A percentile compares a stretch with the other conserved stretches of the same genome.
Evolutionary conservation across 2,329 filamentous ascomycete species (phyloP).

Genomic region (Pseudogymnoascus verrucosus): DNA sequence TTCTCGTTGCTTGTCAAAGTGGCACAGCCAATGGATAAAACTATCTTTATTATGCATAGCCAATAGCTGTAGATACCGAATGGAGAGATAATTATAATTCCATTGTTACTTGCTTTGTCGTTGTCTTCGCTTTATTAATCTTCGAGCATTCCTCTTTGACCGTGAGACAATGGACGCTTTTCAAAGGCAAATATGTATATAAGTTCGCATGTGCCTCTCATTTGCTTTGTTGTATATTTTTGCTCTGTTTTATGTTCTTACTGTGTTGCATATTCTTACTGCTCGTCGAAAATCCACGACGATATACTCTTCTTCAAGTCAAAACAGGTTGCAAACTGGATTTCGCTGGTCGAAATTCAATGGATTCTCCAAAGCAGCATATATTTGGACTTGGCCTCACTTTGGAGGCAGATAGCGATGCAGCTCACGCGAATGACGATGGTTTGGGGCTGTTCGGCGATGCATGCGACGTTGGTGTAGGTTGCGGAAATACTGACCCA

Average conservation of each 20-base stretch:
- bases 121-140: neutral
- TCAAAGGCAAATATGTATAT: neutral
- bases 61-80: slow-evolving; percentile 1
- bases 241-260: neutral
- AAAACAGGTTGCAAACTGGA: neutral
- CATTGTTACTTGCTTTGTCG: slow-evolving; percentile 3
- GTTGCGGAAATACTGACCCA: neutral
- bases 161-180: neutral
- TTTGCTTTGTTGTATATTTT: neutral
- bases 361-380: neutral
- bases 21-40: neutral
- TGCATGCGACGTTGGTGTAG: neutral
- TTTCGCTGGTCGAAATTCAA: slow-evolving; percentile 1
- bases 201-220: neutral
- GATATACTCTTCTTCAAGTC: neutral
- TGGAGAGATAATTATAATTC: neutral
- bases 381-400: neutral
- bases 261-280: neutral
- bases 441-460: neutral
- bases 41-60: neutral
- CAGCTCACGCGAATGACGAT: neutral
- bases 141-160: neutral
- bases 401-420: neutral
- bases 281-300: neutral
- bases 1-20: neutral